phyloP scores from a whole-genome alignment of 495 filamentous ascomycete species.

The Aspergillus taichungensis region DNA sequence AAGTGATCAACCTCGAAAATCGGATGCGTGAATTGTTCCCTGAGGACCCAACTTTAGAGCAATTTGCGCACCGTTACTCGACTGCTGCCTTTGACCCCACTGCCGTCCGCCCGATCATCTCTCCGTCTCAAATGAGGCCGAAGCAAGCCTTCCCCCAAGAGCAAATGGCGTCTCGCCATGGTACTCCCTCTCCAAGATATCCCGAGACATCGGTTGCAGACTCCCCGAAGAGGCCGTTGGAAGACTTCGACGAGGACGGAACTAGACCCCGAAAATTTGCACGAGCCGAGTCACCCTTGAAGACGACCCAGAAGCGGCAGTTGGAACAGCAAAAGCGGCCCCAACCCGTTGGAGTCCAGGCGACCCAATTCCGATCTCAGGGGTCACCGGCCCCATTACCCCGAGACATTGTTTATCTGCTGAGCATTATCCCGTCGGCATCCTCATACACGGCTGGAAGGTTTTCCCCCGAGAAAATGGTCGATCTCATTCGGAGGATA shows the following conservation, averaged over 20 bases:
- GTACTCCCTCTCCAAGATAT: constrained; percentile 46
- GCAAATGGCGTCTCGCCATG: constrained; percentile 37
- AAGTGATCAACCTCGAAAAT: constrained; percentile 81
- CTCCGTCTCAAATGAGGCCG: constrained; percentile 65
- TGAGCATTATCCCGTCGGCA: constrained; percentile 73
- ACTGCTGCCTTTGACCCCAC: constrained; percentile 65
- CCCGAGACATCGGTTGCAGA: constrained; percentile 41
- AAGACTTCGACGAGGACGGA: constrained; percentile 62
- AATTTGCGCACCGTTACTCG: constrained; percentile 69
- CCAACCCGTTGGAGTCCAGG: constrained; percentile 28
- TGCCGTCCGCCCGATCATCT: constrained; percentile 70
- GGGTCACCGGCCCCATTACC: constrained; percentile 51
- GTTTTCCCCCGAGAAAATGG: constrained; percentile 62
- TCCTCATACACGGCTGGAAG: constrained; percentile 57
- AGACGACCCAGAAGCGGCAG: constrained; percentile 71
- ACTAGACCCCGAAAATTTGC: constrained; percentile 68
- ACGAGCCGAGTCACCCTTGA: constrained; percentile 79
- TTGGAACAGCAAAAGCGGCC: constrained; percentile 66
- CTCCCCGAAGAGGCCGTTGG: constrained; percentile 71
- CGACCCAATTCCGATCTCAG: constrained; percentile 32
- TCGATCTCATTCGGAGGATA: constrained; percentile 61
- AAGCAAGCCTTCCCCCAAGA: constrained; percentile 31
- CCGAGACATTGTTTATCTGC: constrained; percentile 69
- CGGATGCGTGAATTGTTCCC: constrained; percentile 90
- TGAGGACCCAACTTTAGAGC: constrained; percentile 65